These are phyloP conservation scores for Lactifluus echinatus DNA, from an alignment of 768 basidiomycete genomes.

Conservation along the genomic window DNA sequence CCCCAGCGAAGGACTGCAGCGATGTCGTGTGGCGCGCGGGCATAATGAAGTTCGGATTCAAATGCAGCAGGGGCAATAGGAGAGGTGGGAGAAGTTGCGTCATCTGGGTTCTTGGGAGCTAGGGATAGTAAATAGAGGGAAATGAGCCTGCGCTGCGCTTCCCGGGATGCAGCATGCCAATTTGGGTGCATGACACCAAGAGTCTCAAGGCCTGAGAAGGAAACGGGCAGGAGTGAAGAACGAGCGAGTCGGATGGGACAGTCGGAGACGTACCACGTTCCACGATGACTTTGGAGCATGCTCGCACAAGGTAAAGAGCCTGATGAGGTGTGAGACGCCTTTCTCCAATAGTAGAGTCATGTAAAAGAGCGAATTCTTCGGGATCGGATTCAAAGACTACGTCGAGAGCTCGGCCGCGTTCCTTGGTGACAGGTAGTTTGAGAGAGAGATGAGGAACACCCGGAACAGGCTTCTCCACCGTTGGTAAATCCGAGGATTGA, in stretches of 20 bases:
- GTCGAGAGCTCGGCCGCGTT: slow-evolving; percentile 40
- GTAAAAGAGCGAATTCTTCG: slow-evolving; percentile 37
- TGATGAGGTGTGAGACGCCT: slow-evolving; percentile 54
- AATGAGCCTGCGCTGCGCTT: slow-evolving; percentile 58
- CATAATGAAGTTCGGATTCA: slow-evolving; percentile 53
- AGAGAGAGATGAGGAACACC: slow-evolving; percentile 52
- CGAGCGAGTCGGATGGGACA: slow-evolving; percentile 5
- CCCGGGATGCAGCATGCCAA: slow-evolving; percentile 69
- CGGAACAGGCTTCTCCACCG: slow-evolving; percentile 27
- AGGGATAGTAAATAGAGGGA: slow-evolving; percentile 65
- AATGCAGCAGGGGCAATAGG: slow-evolving; percentile 43
- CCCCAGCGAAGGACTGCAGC: slow-evolving; percentile 79
- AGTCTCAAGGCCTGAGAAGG: slow-evolving; percentile 57
- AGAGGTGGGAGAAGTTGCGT: slow-evolving; percentile 45
- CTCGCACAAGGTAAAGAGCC: slow-evolving; percentile 52
- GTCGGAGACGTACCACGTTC: slow-evolving; percentile 44
- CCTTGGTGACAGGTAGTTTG: slow-evolving; percentile 47
- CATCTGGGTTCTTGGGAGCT: slow-evolving; percentile 36
- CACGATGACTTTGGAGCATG: slow-evolving; percentile 59
- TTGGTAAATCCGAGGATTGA: slow-evolving; percentile 30
- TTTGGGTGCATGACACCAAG: slow-evolving; percentile 82
- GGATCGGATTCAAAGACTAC: slow-evolving; percentile 55
- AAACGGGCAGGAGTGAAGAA: slow-evolving; percentile 7
- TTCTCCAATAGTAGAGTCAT: slow-evolving; percentile 48
- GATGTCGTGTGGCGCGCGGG: slow-evolving; percentile 65